phyloP scores from a whole-genome alignment of 352 stramenopile genomes.

The Phytophthora rubi region DNA sequence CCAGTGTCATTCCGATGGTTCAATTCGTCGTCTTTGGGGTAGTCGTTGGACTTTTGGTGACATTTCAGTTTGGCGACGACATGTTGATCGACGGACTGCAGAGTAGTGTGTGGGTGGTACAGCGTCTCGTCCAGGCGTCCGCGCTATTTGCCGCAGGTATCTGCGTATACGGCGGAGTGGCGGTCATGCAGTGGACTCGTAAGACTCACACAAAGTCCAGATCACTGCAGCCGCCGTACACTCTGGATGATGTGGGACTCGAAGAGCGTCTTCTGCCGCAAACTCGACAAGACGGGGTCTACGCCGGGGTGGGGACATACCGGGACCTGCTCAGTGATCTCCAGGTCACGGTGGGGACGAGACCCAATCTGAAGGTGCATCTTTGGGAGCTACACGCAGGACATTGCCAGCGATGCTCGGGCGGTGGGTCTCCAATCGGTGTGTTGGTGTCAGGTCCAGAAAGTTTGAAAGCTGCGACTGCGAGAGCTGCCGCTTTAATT shows the following conservation, averaged over 20 bases:
- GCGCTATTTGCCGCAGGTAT: slow-evolving; percentile 20
- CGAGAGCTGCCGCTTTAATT: slow-evolving; percentile 15
- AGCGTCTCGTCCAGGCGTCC: slow-evolving; percentile 10
- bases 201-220: background rate
- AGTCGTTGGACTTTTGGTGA: slow-evolving; percentile 15
- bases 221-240: background rate
- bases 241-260: slow-evolving; percentile 8
- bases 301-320: slow-evolving; percentile 14
- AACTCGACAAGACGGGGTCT: background rate
- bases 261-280: slow-evolving; percentile 15
- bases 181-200: slow-evolving; percentile 8
- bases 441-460: slow-evolving; percentile 46
- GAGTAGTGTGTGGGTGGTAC: slow-evolving; percentile 22
- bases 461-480: slow-evolving; percentile 33
- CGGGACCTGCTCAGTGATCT: slow-evolving; percentile 22
- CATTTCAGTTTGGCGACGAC: slow-evolving; percentile 22
- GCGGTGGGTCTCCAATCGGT: slow-evolving; percentile 18
- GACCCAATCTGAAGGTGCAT: slow-evolving; percentile 24
- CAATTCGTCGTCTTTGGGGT: slow-evolving; percentile 21
- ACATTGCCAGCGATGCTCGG: slow-evolving; percentile 3
- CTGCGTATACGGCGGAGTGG: background rate
- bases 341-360: slow-evolving; percentile 8
- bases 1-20: slow-evolving; percentile 3
- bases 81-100: slow-evolving; percentile 17
- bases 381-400: slow-evolving; percentile 3